These are phyloP conservation scores for Penicillium pulvis DNA, from an alignment of 495 filamentous ascomycete species.

Conservation along the genomic window DNA sequence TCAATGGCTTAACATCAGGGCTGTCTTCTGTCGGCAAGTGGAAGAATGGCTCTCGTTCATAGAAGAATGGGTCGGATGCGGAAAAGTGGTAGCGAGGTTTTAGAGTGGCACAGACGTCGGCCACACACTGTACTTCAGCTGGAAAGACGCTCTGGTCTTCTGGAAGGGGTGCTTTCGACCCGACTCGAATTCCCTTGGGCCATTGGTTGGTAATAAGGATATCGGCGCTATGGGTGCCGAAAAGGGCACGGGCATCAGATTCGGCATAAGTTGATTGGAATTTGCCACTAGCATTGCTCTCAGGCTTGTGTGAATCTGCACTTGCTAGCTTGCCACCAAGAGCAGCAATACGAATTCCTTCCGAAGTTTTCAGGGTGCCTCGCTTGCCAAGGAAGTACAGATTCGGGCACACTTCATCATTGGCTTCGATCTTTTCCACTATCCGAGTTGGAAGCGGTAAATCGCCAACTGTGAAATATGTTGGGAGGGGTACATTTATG, in stretches of 20 bases:
- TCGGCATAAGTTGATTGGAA: constrained; percentile 58
- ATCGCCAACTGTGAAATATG: constrained; percentile 82
- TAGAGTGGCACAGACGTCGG: constrained; percentile 72
- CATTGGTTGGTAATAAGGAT: constrained; percentile 85
- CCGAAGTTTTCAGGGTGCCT: constrained; percentile 81
- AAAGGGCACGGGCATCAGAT: constrained; percentile 72
- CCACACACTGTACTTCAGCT: constrained; percentile 56
- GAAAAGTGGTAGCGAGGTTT: constrained; percentile 91
- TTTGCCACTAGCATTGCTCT: constrained; percentile 27
- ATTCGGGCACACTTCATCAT: constrained; percentile 85
- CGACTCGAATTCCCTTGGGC: constrained; percentile 69
- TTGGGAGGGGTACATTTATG: constrained; percentile 73
- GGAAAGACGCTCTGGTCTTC: constrained; percentile 41
- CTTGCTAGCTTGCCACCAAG: constrained; percentile 63
- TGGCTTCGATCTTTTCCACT: constrained; percentile 67
- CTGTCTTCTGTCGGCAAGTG: constrained; percentile 59
- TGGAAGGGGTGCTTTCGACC: constrained; percentile 57
- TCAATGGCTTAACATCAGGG: constrained; percentile 59
- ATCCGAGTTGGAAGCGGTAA: constrained; percentile 66
- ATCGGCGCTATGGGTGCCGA: constrained; percentile 74
- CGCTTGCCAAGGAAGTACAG: constrained; percentile 86
- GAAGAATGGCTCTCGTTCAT: constrained; percentile 92
- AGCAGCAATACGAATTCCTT: constrained; percentile 81
- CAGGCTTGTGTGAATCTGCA: constrained; percentile 19
- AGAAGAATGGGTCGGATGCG: constrained; percentile 67